phyloP scores from a whole-genome alignment of 352 stramenopile species.

The Pythium apleroticum region DNA sequence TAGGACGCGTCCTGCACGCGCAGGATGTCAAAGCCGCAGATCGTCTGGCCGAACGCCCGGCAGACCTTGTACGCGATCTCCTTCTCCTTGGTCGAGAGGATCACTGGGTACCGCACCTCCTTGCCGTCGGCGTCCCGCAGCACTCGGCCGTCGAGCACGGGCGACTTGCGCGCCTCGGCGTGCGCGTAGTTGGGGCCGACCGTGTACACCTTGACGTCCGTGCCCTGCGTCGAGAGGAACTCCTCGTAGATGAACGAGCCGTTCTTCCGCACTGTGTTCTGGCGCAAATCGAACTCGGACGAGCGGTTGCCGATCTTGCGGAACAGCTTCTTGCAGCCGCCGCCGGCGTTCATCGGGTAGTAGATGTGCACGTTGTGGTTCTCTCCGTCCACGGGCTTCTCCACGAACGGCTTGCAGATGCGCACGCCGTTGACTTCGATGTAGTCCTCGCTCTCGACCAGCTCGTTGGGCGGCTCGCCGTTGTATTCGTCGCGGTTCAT shows the following conservation, averaged over 20 bases:
- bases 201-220: constrained; percentile 99
- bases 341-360: constrained; percentile 98
- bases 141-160: constrained; percentile 98
- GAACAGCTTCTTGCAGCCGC: constrained; percentile 99
- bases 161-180: constrained; percentile 98
- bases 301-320: constrained; percentile 94
- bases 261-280: constrained; percentile 92
- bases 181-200: constrained; percentile 99
- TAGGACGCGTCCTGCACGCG: constrained; percentile 91
- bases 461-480: constrained; percentile 33
- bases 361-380: constrained; percentile 99
- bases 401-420: constrained; percentile 99
- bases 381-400: constrained; percentile 99
- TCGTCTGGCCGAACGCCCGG: constrained; percentile 83
- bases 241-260: constrained; percentile 98
- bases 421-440: constrained; percentile 91
- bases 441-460: constrained; percentile 77
- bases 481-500: constrained; percentile 93
- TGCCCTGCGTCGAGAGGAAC: constrained; percentile 99
- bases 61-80: constrained; percentile 95
- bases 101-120: constrained; percentile 98
- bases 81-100: constrained; percentile 98
- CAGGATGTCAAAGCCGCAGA: constrained; percentile 99
- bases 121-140: constrained; percentile 97
- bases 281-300: constrained; percentile 94